Base-by-base conservation (phyloP, 2,329 filamentous ascomycete genomes). In the Pseudogymnoascus sp. region DNA sequence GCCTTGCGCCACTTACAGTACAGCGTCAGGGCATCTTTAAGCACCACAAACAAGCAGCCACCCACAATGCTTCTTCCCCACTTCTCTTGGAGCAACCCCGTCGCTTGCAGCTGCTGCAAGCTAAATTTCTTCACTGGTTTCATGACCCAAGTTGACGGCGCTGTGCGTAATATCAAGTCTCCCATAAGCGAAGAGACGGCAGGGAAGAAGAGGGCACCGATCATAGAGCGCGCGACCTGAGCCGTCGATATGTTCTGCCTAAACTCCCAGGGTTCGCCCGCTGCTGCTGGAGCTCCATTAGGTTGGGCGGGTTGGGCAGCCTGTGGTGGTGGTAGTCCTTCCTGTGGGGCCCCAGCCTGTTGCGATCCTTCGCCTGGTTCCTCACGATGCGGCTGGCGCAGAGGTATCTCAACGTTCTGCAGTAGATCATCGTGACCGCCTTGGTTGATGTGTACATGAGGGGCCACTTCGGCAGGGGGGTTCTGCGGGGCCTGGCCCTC, bases 31-130 rank as follows among this genome's bases (percentile, higher is more conserved):
- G 78, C 78, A 68, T 89, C 86, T 73, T 93, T 94, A 60, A 96
- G 74, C 8, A 96, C 86, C 13, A 97, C 87, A 69, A 93, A 96
- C 18, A 96, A 76, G 71, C 90, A 94, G 0, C 94, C 94, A 1
- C 94, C 94, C 1, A 94, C 82, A 2, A 99, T 79, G 69, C 90
- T 97, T 62, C 94, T 82, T 0, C 92, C 94, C 91, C 94, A 97
- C 63, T 87, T 85, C 67, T 89, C 84, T 70, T 94, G 89, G 33
- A 99, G 74, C 27, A 97, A 78, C 0, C 89, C 87, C 0, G 83
- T 83, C 2, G 82, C 78, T 62, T 42, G 72, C 31, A 72, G 70
- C 58, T 75, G 72, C 60, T 73, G 65, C 33, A 59, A 31, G 35
- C 39, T 2, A 68, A 70, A 18, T 58, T 61, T 8, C 58, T 39